Evolutionary conservation across 176 grass and related monocot genomes (phyloP), one percentile per base, ranked within the genome.

Genomic region (Oryza rufipogon): DNA sequence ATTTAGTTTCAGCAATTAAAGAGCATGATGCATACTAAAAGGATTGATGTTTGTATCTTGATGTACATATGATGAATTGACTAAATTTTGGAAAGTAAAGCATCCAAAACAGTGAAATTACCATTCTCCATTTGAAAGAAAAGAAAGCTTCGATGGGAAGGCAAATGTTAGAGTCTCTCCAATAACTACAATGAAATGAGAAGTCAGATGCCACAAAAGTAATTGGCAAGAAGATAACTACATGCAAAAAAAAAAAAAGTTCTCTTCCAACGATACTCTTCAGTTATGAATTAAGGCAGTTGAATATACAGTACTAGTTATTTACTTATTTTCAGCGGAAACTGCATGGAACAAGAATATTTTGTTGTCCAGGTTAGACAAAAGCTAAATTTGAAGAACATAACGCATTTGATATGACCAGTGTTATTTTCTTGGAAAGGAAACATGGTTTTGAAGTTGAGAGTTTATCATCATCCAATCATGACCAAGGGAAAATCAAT

Each of bases 71-170:
- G 45, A 46, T 32, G 9, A 66, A 6, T 71, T n/a, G 45, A 84
- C 46, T 63, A 58, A 33, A 86, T 12, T 47, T 51, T 76, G 28
- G 23, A 78, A 86, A 79, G 51, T 51, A 81, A 78, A 65, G 77
- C 42, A 85, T 70, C 25, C 71, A 86, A 86, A 89, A 80, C 39
- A 80, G 76, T 68, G 48, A 86, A 46, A 61, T 90, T 98, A 98
- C 96, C 96, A 98, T 84, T 98, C 96, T 85, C 96, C 96, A 87
- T 98, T 92, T 82, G 89, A 98, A 92, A 95, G 96, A 90, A 98
- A 98, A 83, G 96, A 84, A 80, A 98, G 87, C 81, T 78, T 64
- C n/a, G 89, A 85, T 12, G 96, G 96, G 91, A 92, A 90, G 58
- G 79, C 84, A 71, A 98, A 98, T 41, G 96, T 98, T 81, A 98